A percentile compares a stretch with the other conserved stretches of the same genome.
Conservation (phyloP, 306 rosid genomes). For the Acacia crassicarpa region DNA sequence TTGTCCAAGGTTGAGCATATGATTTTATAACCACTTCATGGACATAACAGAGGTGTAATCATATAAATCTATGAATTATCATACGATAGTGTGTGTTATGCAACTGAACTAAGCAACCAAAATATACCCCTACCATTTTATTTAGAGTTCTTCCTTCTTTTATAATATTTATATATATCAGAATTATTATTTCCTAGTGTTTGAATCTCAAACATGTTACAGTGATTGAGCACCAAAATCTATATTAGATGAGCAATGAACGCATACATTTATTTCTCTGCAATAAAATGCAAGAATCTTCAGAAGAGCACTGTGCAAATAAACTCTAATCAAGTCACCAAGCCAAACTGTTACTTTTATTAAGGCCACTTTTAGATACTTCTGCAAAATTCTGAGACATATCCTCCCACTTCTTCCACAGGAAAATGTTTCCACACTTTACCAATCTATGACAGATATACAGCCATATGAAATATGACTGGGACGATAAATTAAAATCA, state of each 20-base stretch:
- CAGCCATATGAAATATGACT: no score
- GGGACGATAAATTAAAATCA: neutral
- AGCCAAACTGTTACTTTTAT: neutral
- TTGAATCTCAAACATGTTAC: no score
- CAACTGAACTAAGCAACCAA: neutral
- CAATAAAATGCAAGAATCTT: neutral
- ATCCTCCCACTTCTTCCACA: neutral
- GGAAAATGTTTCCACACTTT: neutral
- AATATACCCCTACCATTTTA: no score
- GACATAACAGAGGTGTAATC: neutral
- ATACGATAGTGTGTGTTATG: neutral
- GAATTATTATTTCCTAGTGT: no score
- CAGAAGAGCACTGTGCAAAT: neutral
- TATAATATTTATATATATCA: no score
- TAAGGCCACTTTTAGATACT: neutral
- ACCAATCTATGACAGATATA: neutral
- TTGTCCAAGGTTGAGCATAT: neutral
- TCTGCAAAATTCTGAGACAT: neutral
- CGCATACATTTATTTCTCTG: neutral
- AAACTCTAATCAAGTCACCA: neutral
- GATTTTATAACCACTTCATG: slow-evolving; percentile 3
- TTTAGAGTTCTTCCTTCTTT: no score
- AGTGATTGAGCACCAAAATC: no score
- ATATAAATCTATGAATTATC: neutral
- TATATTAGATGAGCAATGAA: neutral